These are phyloP conservation scores for Stachybotrys elegans DNA, from an alignment of 2,329 filamentous ascomycete genomes.

Conservation along the genomic window DNA sequence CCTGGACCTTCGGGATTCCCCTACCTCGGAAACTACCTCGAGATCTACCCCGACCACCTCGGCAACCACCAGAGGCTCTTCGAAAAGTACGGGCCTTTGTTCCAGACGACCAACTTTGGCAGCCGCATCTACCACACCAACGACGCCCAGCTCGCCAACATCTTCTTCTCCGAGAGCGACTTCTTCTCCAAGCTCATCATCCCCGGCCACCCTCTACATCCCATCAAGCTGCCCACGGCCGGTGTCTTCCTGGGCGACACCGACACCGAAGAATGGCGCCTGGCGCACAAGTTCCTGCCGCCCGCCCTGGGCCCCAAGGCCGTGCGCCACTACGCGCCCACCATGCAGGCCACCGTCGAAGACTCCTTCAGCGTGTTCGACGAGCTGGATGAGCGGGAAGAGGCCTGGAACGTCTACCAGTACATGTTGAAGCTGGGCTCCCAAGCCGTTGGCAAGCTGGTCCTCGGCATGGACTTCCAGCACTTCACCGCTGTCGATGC, in stretches of 20 bases:
- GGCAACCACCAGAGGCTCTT: constrained; percentile 53
- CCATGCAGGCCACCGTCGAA: constrained; percentile 51
- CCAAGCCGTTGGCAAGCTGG: constrained; percentile 38
- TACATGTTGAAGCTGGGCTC: constrained; percentile 46
- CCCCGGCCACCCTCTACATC: constrained; percentile 41
- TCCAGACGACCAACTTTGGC: constrained; percentile 49
- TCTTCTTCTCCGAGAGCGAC: constrained; percentile 42
- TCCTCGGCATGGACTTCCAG: constrained; percentile 39
- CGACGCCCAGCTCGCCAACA: constrained; percentile 38
- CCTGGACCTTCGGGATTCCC: constrained; percentile 45
- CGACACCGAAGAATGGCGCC: constrained; percentile 41
- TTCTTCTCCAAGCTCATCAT: constrained; percentile 50
- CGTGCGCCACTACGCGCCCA: constrained; percentile 54
- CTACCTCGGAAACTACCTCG: constrained; percentile 48
- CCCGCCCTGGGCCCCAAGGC: constrained; percentile 55
- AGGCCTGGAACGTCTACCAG: constrained; percentile 43
- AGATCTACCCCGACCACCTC: constrained; percentile 52
- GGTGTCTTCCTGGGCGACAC: constrained; percentile 46
- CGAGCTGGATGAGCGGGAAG: constrained; percentile 41
- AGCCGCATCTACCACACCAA: constrained; percentile 45
- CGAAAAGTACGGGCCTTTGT: constrained; percentile 44
- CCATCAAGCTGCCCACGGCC: constrained; percentile 31
- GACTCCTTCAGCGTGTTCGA: constrained; percentile 45
- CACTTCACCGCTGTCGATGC: constrained; percentile 40
- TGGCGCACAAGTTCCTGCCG: constrained; percentile 49